Conservation (phyloP, 371 early-diverging fungal species). For the Rhizopus delemar region DNA sequence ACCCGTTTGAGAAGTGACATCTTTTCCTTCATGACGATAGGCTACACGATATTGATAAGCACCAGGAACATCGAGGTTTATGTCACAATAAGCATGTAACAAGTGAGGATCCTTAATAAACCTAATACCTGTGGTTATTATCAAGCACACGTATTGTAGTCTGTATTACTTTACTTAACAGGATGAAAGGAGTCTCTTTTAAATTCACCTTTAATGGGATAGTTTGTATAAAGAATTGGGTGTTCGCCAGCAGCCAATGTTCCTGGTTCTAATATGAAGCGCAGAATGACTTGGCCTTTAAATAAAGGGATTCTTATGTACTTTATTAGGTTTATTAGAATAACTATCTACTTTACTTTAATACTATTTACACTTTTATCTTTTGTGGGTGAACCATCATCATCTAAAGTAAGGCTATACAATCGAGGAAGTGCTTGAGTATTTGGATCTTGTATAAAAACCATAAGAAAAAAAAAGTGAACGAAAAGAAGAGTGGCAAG, state of each 20-base stretch:
- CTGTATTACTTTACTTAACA: slow-evolving; percentile 34
- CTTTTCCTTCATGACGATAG: slow-evolving; percentile 44
- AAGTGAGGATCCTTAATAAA: slow-evolving; percentile 38
- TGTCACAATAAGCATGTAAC: slow-evolving; percentile 71
- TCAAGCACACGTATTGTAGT: not conserved
- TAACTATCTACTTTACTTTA: slow-evolving; percentile 5
- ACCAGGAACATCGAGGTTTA: slow-evolving; percentile 70
- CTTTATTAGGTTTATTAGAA: slow-evolving; percentile 40
- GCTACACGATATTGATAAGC: slow-evolving; percentile 87
- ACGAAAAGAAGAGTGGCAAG: slow-evolving; percentile 4
- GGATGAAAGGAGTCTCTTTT: slow-evolving; percentile 44
- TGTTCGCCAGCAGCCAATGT: slow-evolving; percentile 63
- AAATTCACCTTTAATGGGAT: slow-evolving; percentile 68
- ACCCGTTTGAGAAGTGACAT: slow-evolving; percentile 40
- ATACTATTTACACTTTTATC: slow-evolving; percentile 53
- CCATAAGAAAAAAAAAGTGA: slow-evolving; percentile 12
- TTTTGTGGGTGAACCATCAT: slow-evolving; percentile 58
- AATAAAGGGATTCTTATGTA: slow-evolving; percentile 83
- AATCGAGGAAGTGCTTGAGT: slow-evolving; percentile 22
- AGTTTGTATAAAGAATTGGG: slow-evolving; percentile 76
- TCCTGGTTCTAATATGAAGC: slow-evolving; percentile 82
- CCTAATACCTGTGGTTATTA: slow-evolving; percentile 6
- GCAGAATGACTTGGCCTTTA: slow-evolving; percentile 63
- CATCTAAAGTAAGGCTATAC: slow-evolving; percentile 54
- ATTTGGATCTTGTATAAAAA: slow-evolving; percentile 3